Evolutionary conservation across 2,329 filamentous ascomycete species (phyloP), one percentile per base, ranked within the genome.

Genomic region (Xylariaceae sp.): DNA sequence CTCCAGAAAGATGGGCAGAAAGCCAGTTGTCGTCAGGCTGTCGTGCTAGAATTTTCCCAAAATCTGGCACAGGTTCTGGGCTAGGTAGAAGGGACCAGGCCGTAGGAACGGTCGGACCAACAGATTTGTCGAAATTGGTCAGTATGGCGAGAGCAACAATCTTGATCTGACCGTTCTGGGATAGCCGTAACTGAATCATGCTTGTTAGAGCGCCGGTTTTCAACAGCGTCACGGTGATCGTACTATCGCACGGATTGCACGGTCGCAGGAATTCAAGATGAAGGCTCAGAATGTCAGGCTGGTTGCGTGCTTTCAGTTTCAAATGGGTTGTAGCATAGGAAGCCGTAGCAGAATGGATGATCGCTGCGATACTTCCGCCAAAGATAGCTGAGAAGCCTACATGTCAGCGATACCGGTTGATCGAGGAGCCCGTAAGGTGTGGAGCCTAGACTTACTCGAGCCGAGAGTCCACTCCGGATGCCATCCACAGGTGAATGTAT

Each of bases 191-290:
- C 19, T 62, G 58, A 3, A 64, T 37, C 0, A 53, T 60, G 42
- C 55, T 52, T 1, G 45, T 44, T 1, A 23, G 20, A 1, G 48
- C 52, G 5, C 61, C 59, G 3, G 52, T 22, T 41, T 57, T 59
- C 3, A 63, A 25, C 4, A 42, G 2, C 1, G 21, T 48, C 0
- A 64, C 45, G 11, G 27, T 44, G 27, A 63, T 54, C 11, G 40
- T 55, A 37, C 55, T 60, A 0, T 58, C 45, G 7, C 34, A 6
- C 17, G 22, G 32, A 22, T 53, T 55, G 40, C 59, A 63, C 0
- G 47, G 8, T 3, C 55, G 53, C 3, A 64, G 52, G 33, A 58
- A 63, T 14, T 62, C 54, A 34, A 62, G 5, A 37, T 63, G 58
- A 3, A 63, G 36, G 8, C 45, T 60, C 1, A 59, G 35, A 4